phyloP scores from a whole-genome alignment of 2,329 filamentous ascomycete species.

The Aspergillus piperis region DNA sequence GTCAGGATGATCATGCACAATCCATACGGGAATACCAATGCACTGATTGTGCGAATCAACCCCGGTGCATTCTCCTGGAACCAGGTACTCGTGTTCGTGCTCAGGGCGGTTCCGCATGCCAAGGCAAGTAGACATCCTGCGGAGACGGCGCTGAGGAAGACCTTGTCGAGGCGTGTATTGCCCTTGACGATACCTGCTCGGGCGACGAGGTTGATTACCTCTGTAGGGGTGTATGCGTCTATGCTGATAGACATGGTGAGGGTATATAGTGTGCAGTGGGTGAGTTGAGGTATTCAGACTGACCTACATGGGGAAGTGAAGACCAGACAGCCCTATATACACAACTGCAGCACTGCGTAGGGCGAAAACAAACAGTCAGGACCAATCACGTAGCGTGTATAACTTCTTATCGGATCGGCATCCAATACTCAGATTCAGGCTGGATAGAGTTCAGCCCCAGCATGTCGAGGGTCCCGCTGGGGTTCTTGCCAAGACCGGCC shows the following conservation, averaged over 20 bases:
- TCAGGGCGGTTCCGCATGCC: conserved; percentile 51
- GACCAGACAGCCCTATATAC: not conserved
- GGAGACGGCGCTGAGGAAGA: conserved; percentile 55
- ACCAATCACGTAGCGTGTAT: not conserved
- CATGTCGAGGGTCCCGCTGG: not conserved
- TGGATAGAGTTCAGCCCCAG: not conserved
- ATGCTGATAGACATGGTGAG: conserved; percentile 21
- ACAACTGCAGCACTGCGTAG: too few species aligned
- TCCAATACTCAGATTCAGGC: not conserved
- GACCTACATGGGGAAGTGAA: not conserved
- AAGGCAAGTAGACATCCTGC: conserved; percentile 57
- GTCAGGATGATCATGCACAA: conserved; percentile 53
- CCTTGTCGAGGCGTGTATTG: conserved; percentile 55
- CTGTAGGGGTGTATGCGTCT: conserved; percentile 49
- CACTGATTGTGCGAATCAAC: conserved; percentile 48
- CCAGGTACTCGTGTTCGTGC: conserved; percentile 50
- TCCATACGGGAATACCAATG: conserved; percentile 53
- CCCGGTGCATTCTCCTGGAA: conserved; percentile 53
- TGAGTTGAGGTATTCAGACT: not conserved
- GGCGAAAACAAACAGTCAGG: not conserved
- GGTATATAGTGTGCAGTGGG: not conserved
- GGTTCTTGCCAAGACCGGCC: not conserved
- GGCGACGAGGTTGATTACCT: conserved; percentile 55
- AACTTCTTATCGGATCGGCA: conserved; percentile 1
- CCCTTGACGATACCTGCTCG: conserved; percentile 55